Base-by-base conservation (phyloP, 2,329 filamentous ascomycete genomes). In the Rhinocladiella mackenziei region DNA sequence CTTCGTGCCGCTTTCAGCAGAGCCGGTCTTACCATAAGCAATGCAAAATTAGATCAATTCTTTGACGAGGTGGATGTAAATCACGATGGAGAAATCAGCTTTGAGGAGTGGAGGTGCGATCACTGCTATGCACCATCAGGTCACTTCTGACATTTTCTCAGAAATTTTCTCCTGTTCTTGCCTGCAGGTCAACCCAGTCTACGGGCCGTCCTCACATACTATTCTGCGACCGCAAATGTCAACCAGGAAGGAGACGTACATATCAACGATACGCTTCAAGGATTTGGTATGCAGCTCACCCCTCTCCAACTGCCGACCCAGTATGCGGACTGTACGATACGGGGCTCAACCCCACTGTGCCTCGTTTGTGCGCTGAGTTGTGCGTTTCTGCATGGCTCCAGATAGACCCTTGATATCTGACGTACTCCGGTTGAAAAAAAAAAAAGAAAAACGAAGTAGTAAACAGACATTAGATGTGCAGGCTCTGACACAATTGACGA, bases 51-150 rank as follows among this genome's bases (percentile, higher is more conserved):
- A 33, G 78, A 87, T 53, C 78, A 81, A 51, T 97, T 98, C 70
- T 96, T 98, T 62, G 71, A 78, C 53, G 84, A 95, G 62, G 84
- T 98, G 58, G 92, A 98, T 64, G 76, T 79, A 61, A 91, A 98
- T 68, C 78, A 83, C 56, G 89, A 98, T 64, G 89, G 89, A 2
- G 72, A 74, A 53, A 94, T 97, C 57, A 89, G 77, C 51, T 97
- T 94, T 67, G 82, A 88, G 55, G 92, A 98, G 75, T 97, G 92
- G 92, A 83, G 91, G 91, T 96, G 80, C 68, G 83, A 73, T 15
- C 17, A 33, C 9, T 18, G 10, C 39, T 45, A 26, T 43, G 11
- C 15, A 4, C n/a, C 4, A 28, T 11, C 20, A 22, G 25, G 14
- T 32, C 9, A n/a, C 26, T 15, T 34, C 45, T 57, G 34, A 58